These are phyloP conservation scores for Mycena filopes DNA, from an alignment of 768 basidiomycete genomes.

Conservation along the genomic window DNA sequence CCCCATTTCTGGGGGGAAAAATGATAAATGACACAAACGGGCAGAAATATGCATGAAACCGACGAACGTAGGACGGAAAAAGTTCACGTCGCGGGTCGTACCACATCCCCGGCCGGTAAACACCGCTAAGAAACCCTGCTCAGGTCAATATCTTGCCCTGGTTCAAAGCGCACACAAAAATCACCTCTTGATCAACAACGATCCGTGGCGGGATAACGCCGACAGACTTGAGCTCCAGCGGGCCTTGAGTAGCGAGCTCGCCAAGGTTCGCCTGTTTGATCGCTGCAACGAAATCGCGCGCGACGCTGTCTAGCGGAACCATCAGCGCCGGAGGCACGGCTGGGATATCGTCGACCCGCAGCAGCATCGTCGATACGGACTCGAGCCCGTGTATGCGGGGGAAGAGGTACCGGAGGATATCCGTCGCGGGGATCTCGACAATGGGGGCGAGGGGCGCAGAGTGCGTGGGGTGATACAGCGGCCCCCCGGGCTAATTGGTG, in stretches of 20 bases:
- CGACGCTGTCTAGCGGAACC: slow-evolving; percentile 33
- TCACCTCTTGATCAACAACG: slow-evolving; percentile 41
- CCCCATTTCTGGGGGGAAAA: slow-evolving; percentile 31
- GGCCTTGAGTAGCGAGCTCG: slow-evolving; percentile 37
- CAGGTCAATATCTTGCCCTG: not conserved
- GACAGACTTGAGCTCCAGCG: slow-evolving; percentile 41
- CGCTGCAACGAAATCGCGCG: slow-evolving; percentile 35
- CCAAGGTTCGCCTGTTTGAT: slow-evolving; percentile 38
- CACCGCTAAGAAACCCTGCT: slow-evolving; percentile 41
- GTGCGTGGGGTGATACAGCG: slow-evolving; percentile 33
- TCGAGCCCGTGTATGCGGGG: slow-evolving; percentile 17
- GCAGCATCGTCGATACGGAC: slow-evolving; percentile 16
- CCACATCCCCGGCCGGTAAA: slow-evolving; percentile 44
- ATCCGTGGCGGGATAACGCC: slow-evolving; percentile 39
- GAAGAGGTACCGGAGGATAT: not conserved
- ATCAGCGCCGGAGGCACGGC: slow-evolving; percentile 20
- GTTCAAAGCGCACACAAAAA: no score
- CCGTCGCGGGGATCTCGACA: not conserved
- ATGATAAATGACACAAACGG: not conserved
- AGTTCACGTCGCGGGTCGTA: slow-evolving; percentile 40
- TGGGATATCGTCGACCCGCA: slow-evolving; percentile 28
- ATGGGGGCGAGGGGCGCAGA: not conserved
- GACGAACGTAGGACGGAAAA: slow-evolving; percentile 42
- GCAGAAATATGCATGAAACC: no score
- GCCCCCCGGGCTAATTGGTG: slow-evolving; percentile 31